Percentiles rank a stretch among this genome's conserved stretches.
phyloP scores from a whole-genome alignment of 768 basidiomycete genomes.

The Podaxis sp. region DNA sequence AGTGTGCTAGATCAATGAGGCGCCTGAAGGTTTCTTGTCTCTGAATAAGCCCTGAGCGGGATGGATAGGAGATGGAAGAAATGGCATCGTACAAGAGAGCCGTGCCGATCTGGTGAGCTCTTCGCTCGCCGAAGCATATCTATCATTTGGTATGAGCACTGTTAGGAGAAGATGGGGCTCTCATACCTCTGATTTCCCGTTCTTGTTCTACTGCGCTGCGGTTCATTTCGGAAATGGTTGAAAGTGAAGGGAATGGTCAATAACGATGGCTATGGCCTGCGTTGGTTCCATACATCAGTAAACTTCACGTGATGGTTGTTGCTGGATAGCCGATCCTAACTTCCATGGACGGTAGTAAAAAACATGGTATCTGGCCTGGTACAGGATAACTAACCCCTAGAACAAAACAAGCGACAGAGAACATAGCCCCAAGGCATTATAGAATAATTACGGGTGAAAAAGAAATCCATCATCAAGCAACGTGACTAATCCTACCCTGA shows the following conservation, averaged over 20 bases:
- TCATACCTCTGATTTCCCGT: constrained; percentile 30
- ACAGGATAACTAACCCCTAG: not conserved
- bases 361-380: not conserved
- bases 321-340: not conserved
- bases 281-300: not conserved
- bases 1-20: constrained; percentile 52
- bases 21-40: constrained; percentile 46
- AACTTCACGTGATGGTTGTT: not conserved
- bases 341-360: not conserved
- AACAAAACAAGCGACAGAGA: not conserved
- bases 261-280: not conserved
- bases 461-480: constrained; percentile 13
- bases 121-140: constrained; percentile 43
- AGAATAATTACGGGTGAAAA: not conserved
- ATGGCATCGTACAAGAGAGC: constrained; percentile 1
- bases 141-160: constrained; percentile 9
- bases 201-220: constrained; percentile 28
- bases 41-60: constrained; percentile 24
- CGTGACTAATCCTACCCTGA: constrained; percentile 19
- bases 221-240: constrained; percentile 18
- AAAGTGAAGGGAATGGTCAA: not conserved
- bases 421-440: not conserved
- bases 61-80: not conserved
- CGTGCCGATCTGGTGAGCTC: constrained; percentile 24
- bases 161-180: not conserved